Percentiles rank a stretch among this genome's conserved stretches.
phyloP scores from a whole-genome alignment of 176 grass and related monocot genomes.

The Alopecurus myosuroides region DNA sequence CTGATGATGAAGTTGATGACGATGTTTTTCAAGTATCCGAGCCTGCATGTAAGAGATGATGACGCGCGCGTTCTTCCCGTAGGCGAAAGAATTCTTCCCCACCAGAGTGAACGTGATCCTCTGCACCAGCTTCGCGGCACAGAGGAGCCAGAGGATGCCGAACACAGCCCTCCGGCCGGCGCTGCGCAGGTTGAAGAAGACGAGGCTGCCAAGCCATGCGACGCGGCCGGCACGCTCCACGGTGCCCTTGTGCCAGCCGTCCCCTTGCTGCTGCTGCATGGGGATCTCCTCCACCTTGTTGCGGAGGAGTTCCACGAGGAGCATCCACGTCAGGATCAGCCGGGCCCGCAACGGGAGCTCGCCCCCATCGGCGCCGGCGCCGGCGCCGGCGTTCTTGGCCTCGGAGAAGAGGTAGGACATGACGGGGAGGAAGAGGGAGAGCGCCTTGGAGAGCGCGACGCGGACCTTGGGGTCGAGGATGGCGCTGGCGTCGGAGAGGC shows the following conservation, averaged over 20 bases:
- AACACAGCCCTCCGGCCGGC: background rate
- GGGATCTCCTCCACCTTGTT: constrained; percentile 16
- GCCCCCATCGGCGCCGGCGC: too few relatives aligned
- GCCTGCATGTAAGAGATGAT: constrained; percentile 9
- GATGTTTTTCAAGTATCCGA: background rate
- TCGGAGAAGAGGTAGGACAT: constrained; percentile 17
- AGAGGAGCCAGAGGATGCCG: constrained; percentile 25
- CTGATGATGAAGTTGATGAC: background rate
- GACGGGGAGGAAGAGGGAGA: constrained; percentile 8
- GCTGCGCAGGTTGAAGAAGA: constrained; percentile 11
- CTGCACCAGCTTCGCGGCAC: constrained; percentile 4
- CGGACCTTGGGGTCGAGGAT: constrained; percentile 8
- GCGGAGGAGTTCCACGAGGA: constrained; percentile 9
- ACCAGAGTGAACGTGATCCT: background rate
- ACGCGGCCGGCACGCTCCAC: constrained; percentile 11
- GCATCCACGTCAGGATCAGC: constrained; percentile 6
- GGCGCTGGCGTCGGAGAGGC: constrained; percentile 10
- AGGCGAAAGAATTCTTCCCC: background rate
- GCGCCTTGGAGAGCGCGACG: background rate
- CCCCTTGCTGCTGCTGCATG: background rate
- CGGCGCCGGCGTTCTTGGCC: background rate
- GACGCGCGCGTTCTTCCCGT: constrained; percentile 14
- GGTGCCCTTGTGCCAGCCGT: background rate
- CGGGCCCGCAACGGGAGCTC: background rate
- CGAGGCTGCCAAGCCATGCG: constrained; percentile 17